Evolutionary conservation across 1,139 yeast species (phyloP).

Genomic region (Pichia sp.): DNA sequence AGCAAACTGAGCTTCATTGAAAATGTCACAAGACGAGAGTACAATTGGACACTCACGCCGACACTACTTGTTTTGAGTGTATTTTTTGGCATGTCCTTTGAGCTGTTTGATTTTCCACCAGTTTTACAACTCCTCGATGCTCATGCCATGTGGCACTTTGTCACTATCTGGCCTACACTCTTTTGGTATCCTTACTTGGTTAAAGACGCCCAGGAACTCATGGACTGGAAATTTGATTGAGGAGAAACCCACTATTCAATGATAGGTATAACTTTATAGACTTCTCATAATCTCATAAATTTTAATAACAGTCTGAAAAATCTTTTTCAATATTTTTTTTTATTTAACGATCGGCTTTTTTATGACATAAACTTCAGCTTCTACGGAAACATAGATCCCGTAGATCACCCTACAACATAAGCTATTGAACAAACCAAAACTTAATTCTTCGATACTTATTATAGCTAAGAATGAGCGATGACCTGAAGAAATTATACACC

Average conservation of each 20-base stretch:
- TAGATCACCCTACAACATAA: no score
- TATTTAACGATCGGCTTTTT: no score
- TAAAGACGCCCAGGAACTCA: slow-evolving; percentile 31
- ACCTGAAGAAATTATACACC: slow-evolving; percentile 1
- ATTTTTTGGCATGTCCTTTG: slow-evolving; percentile 74
- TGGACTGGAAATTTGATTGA: slow-evolving; percentile 27
- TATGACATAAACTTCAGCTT: no score
- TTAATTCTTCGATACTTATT: no score
- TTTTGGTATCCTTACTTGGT: slow-evolving; percentile 37
- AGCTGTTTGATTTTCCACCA: slow-evolving; percentile 86
- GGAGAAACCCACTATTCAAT: neutral
- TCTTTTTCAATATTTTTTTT: neutral
- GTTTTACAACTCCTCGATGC: slow-evolving; percentile 72
- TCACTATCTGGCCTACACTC: slow-evolving; percentile 59
- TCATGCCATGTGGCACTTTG: slow-evolving; percentile 88
- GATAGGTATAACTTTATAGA: neutral
- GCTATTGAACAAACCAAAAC: no score
- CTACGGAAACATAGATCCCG: no score
- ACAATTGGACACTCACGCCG: slow-evolving; percentile 49
- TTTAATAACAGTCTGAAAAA: neutral
- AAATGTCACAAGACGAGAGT: slow-evolving; percentile 26
- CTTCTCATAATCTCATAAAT: neutral
- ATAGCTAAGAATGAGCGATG: neutral
- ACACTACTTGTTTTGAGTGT: slow-evolving; percentile 49
- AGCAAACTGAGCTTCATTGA: slow-evolving; percentile 29